phyloP scores from a whole-genome alignment of 495 filamentous ascomycete genomes.

The Hypomontagnella monticulosa region DNA sequence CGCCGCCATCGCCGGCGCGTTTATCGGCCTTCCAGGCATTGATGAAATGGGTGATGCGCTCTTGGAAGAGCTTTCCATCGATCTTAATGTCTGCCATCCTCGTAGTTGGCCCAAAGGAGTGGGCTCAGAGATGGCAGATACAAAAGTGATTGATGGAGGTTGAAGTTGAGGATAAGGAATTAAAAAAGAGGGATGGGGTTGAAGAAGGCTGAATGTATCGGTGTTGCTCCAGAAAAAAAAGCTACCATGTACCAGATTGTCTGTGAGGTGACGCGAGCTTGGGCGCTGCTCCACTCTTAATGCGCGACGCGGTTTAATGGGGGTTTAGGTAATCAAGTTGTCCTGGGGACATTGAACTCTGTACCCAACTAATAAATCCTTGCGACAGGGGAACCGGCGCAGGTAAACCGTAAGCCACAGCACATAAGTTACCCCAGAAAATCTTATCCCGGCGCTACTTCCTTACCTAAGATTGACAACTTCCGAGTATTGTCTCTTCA shows the following conservation, averaged over 20 bases:
- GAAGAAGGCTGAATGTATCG: constrained; percentile 23
- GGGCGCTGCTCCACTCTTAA: constrained; percentile 22
- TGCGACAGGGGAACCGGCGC: too few species aligned
- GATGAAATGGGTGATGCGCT: constrained; percentile 85
- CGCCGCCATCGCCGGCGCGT: constrained; percentile 75
- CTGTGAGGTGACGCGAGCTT: constrained; percentile 39
- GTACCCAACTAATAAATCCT: not conserved
- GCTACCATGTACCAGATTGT: not conserved
- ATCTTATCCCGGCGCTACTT: too few species aligned
- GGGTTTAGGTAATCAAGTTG: not conserved
- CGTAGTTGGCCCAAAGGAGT: constrained; percentile 42
- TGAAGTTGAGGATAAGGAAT: constrained; percentile 27
- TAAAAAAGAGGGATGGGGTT: constrained; percentile 33
- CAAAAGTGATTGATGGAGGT: constrained; percentile 18
- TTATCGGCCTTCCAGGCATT: constrained; percentile 96
- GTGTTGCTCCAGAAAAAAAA: constrained; percentile 24
- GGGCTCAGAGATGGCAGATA: constrained; percentile 34
- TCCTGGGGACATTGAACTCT: not conserved
- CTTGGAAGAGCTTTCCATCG: constrained; percentile 90
- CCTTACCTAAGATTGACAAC: too few species aligned
- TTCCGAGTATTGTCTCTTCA: too few species aligned
- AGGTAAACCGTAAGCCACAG: too few species aligned
- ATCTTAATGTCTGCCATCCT: constrained; percentile 79
- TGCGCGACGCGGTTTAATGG: constrained; percentile 43
- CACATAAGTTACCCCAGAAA: too few species aligned